Evolutionary conservation across 2,329 filamentous ascomycete genomes (phyloP).

Genomic region (Mycosphaerella arachidis): DNA sequence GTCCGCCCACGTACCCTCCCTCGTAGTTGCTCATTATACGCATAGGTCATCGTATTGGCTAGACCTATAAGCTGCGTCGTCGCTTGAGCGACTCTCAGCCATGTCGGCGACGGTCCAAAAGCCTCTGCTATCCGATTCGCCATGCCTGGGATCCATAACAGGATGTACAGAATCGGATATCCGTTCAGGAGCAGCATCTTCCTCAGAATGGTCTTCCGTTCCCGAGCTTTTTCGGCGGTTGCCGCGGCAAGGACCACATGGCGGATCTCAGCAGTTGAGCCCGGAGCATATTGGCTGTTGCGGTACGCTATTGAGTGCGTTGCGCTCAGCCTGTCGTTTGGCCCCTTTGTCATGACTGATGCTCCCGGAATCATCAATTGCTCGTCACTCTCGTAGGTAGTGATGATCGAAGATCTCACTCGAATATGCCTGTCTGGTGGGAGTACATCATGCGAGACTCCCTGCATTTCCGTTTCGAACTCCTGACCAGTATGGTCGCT

Average conservation of each 20-base stretch:
- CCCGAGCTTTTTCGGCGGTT: neutral
- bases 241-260: neutral
- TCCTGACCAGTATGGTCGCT: neutral
- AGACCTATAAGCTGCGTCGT: slow-evolving; percentile 20
- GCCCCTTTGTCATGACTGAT: neutral
- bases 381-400: neutral
- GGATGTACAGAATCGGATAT: slow-evolving; percentile 33
- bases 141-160: slow-evolving; percentile 35
- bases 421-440: neutral
- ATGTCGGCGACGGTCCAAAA: slow-evolving; percentile 12
- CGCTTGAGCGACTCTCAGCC: slow-evolving; percentile 19
- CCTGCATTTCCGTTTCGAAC: neutral
- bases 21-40: slow-evolving; percentile 18
- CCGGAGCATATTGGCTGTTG: neutral
- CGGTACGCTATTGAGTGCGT: neutral
- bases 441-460: neutral
- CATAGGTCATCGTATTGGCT: slow-evolving; percentile 19
- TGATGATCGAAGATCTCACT: neutral
- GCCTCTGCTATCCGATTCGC: slow-evolving; percentile 19
- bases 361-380: neutral
- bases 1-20: slow-evolving; percentile 4
- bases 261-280: neutral
- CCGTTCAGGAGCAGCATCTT: slow-evolving; percentile 34
- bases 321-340: neutral
- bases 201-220: slow-evolving; percentile 12